Conservation (phyloP, 108 stramenopile species). For the Cylindrotheca closterium region DNA sequence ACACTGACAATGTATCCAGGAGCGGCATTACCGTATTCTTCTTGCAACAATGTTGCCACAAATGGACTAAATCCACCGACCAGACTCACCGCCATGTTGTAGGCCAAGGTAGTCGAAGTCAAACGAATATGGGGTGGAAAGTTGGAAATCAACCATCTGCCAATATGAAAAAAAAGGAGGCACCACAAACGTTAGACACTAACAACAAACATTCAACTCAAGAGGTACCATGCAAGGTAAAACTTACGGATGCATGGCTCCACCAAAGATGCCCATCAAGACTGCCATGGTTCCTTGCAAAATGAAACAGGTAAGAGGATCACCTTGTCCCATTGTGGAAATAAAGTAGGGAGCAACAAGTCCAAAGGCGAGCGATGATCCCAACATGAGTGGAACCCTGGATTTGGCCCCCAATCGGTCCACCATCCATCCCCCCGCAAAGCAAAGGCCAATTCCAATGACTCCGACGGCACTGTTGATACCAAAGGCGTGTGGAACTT, state of each 20-base stretch:
- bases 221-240: no score
- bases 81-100: slow-evolving; percentile 57
- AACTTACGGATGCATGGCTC: slow-evolving; percentile 59
- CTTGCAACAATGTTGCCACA: slow-evolving; percentile 38
- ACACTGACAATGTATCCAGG: not conserved
- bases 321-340: slow-evolving; percentile 43
- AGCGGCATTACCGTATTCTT: not conserved
- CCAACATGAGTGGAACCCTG: slow-evolving; percentile 42
- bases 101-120: slow-evolving; percentile 58
- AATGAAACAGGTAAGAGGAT: slow-evolving; percentile 35
- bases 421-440: slow-evolving; percentile 51
- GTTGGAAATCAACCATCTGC: slow-evolving; percentile 61
- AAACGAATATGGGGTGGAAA: slow-evolving; percentile 54
- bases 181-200: no score
- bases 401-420: slow-evolving; percentile 46
- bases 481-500: not conserved
- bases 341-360: slow-evolving; percentile 47
- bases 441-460: slow-evolving; percentile 47
- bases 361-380: slow-evolving; percentile 36
- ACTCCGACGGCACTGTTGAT: slow-evolving; percentile 56
- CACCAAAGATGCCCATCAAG: slow-evolving; percentile 57
- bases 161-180: no score
- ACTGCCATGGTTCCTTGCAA: slow-evolving; percentile 56
- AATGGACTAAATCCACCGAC: slow-evolving; percentile 61
- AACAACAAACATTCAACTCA: no score